Percentiles rank a stretch among this genome's conserved stretches.
These are phyloP conservation scores for Ceratocystiopsis sp. DNA, from an alignment of 2,329 filamentous ascomycete genomes.

Conservation along the genomic window DNA sequence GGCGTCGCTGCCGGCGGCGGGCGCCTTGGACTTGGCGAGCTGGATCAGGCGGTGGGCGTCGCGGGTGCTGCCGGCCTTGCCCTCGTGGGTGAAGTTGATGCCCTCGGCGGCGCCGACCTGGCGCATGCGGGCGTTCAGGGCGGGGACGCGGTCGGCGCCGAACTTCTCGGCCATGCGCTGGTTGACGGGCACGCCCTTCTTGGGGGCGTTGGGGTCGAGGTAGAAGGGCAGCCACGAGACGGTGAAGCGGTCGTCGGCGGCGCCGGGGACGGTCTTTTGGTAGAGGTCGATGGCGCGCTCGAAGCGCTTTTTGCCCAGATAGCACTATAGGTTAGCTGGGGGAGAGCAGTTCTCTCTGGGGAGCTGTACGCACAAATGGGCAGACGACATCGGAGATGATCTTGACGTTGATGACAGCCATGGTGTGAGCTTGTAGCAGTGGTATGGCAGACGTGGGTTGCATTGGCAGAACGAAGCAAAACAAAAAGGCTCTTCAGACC, in stretches of 20 bases:
- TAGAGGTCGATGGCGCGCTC: conserved; percentile 53
- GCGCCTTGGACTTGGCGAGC: conserved; percentile 36
- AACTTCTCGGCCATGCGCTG: conserved; percentile 46
- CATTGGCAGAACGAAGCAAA: too few species aligned
- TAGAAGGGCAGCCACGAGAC: conserved; percentile 69
- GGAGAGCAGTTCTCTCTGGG: neutral
- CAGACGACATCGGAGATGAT: conserved; percentile 72
- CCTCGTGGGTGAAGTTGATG: conserved; percentile 55
- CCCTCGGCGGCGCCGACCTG: conserved; percentile 49
- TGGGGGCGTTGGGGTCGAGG: conserved; percentile 48
- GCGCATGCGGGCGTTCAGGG: conserved; percentile 17
- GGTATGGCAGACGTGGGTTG: too few species aligned
- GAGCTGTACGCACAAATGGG: conserved; percentile 29
- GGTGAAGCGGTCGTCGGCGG: conserved; percentile 47
- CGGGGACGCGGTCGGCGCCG: conserved; percentile 35
- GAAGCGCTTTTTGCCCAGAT: conserved; percentile 62
- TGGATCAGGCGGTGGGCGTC: conserved; percentile 66
- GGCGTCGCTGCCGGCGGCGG: neutral
- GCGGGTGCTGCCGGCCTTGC: conserved; percentile 57
- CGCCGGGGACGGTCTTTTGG: conserved; percentile 41
- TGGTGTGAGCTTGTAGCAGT: conserved; percentile 18
- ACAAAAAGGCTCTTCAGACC: too few species aligned
- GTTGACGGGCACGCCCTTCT: conserved; percentile 24
- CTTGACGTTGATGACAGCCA: conserved; percentile 62
- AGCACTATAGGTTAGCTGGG: conserved; percentile 42